A percentile compares a stretch with the other conserved stretches of the same genome.
phyloP scores from a whole-genome alignment of 2,329 filamentous ascomycete species.

The Botrytis deweyae region DNA sequence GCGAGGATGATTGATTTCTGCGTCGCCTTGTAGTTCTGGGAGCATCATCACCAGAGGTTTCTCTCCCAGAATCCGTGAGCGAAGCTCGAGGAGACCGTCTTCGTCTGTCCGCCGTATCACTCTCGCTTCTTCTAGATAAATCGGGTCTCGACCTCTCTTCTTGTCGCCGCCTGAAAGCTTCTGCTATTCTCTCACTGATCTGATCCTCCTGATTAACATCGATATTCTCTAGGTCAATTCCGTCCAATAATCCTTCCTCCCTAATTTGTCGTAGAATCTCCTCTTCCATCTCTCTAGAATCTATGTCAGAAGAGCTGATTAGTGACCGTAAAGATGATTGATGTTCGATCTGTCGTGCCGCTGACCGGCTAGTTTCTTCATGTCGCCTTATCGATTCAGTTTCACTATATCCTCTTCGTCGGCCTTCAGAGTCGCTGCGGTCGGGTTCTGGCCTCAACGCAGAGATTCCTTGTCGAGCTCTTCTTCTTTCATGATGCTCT shows the following conservation, averaged over 20 bases:
- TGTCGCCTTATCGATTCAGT: constrained; percentile 34
- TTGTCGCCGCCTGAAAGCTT: constrained; percentile 79
- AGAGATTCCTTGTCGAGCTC: constrained; percentile 26
- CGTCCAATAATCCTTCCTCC: constrained; percentile 82
- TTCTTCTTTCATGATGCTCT: constrained; percentile 38
- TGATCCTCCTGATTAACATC: constrained; percentile 84
- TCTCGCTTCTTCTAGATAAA: constrained; percentile 45
- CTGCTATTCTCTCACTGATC: constrained; percentile 84
- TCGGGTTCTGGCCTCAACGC: constrained; percentile 26
- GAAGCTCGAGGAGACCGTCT: constrained; percentile 34
- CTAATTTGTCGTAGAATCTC: constrained; percentile 89
- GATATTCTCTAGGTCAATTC: constrained; percentile 84
- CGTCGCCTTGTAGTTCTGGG: constrained; percentile 29
- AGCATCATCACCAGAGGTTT: constrained; percentile 34
- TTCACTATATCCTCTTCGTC: constrained; percentile 33
- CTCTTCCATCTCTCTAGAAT: constrained; percentile 75
- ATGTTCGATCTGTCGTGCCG: constrained; percentile 69
- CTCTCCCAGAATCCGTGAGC: constrained; percentile 31
- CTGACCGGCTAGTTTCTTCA: constrained; percentile 34
- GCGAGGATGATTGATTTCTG: constrained; percentile 48
- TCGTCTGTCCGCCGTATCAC: constrained; percentile 31
- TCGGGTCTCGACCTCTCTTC: constrained; percentile 56
- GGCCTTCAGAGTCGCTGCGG: constrained; percentile 28
- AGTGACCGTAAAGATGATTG: constrained; percentile 85
- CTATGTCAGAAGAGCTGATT: constrained; percentile 75